phyloP scores from a whole-genome alignment of 1,284 basidiomycete genomes.

The Malassezia yamatoensis region DNA sequence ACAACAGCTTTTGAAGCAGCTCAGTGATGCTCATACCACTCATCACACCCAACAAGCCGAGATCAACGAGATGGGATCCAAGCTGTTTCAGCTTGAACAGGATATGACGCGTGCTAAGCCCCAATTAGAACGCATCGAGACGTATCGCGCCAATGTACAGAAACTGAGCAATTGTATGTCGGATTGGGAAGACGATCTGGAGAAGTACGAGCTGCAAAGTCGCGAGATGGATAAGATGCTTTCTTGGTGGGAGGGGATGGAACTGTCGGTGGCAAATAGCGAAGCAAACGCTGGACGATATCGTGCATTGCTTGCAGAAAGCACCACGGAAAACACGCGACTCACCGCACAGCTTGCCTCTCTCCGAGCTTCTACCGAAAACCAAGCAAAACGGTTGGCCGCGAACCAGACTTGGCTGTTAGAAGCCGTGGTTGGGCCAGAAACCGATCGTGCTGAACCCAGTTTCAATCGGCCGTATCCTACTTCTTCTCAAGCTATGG shows the following conservation, averaged over 20 bases:
- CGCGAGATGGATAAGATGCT: constrained; percentile 35
- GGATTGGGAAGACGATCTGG: constrained; percentile 37
- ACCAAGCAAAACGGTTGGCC: neutral
- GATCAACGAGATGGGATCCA: constrained; percentile 27
- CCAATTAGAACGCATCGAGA: constrained; percentile 24
- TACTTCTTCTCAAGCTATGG: neutral
- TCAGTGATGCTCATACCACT: constrained; percentile 22
- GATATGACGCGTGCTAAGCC: constrained; percentile 22
- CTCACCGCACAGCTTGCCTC: constrained; percentile 3
- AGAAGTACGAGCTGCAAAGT: constrained; percentile 33
- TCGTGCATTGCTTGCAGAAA: neutral
- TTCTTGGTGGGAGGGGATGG: constrained; percentile 33
- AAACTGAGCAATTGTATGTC: constrained; percentile 25
- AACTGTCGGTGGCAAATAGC: constrained; percentile 27
- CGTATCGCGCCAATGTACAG: constrained; percentile 29
- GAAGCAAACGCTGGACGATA: constrained; percentile 16
- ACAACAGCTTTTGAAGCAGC: constrained; percentile 26
- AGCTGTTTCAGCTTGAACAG: constrained; percentile 33
- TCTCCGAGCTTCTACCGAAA: neutral
- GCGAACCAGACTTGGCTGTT: neutral
- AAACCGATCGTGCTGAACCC: neutral
- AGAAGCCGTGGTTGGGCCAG: neutral
- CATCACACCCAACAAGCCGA: constrained; percentile 19
- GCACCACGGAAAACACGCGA: neutral
- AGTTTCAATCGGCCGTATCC: neutral